These are phyloP conservation scores for Penicillium lividum DNA, from an alignment of 495 filamentous ascomycete genomes.

Conservation along the genomic window DNA sequence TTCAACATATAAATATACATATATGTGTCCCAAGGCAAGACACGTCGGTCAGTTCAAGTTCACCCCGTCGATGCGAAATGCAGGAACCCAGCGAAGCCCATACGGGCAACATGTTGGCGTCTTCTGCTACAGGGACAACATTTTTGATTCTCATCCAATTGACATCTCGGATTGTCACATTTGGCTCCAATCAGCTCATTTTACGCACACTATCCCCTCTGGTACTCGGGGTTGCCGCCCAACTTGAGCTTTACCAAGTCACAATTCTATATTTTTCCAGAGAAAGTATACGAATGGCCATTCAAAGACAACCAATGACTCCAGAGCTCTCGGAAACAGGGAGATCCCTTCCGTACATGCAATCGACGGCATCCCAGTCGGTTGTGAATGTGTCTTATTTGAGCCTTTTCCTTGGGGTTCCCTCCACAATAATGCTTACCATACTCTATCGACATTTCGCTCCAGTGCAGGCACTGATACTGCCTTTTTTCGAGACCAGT, in stretches of 20 bases:
- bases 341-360: conserved; percentile 11
- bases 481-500: conserved; percentile 61
- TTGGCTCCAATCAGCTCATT: conserved; percentile 84
- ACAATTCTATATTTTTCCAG: conserved; percentile 88
- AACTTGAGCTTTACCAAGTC: conserved; percentile 87
- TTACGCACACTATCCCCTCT: conserved; percentile 83
- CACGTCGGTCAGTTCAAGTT: not conserved
- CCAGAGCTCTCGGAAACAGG: conserved; percentile 7
- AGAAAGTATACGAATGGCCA: conserved; percentile 80
- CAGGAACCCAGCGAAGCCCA: conserved; percentile 16
- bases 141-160: conserved; percentile 86
- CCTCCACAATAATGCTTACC: conserved; percentile 61
- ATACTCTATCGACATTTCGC: conserved; percentile 63
- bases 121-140: conserved; percentile 70
- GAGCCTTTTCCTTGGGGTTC: conserved; percentile 66
- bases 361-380: conserved; percentile 54
- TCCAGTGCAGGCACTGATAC: conserved; percentile 51
- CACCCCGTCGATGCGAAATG: not conserved
- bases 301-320: conserved; percentile 70
- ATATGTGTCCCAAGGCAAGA: not conserved
- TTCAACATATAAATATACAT: not conserved
- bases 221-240: conserved; percentile 78
- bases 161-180: conserved; percentile 80
- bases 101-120: conserved; percentile 29
- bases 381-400: conserved; percentile 88